phyloP scores from a whole-genome alignment of 2,329 filamentous ascomycete species.

The Cladophialophora chaetospira region DNA sequence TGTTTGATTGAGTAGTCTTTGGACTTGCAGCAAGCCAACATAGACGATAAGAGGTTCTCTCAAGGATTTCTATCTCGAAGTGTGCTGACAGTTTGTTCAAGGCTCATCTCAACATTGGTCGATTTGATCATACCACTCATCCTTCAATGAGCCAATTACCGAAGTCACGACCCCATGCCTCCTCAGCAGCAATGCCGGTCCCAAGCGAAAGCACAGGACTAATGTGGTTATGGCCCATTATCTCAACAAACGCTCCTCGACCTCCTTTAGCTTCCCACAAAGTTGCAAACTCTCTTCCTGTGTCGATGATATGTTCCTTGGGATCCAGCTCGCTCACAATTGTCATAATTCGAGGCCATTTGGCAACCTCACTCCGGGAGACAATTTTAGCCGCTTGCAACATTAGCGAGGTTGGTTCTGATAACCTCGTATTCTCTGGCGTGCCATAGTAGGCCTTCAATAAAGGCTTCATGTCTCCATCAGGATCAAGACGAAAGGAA shows the following conservation, averaged over 20 bases:
- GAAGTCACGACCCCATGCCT: constrained; percentile 12
- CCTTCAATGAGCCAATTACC: not conserved
- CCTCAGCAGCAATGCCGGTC: constrained; percentile 4
- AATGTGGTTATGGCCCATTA: constrained; percentile 18
- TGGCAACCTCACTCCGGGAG: not conserved
- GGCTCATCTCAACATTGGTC: not conserved
- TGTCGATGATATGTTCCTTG: not conserved
- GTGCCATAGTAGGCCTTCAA: not conserved
- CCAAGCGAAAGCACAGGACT: constrained; percentile 15
- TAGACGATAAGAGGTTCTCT: too few species aligned
- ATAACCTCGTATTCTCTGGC: not conserved
- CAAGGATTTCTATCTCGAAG: too few species aligned
- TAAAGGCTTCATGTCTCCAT: not conserved
- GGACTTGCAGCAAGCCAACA: too few species aligned
- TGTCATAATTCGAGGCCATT: constrained; percentile 3
- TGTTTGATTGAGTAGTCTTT: constrained; percentile 19
- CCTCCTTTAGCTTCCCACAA: not conserved
- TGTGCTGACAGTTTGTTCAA: not conserved
- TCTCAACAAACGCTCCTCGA: not conserved
- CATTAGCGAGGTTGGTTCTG: not conserved
- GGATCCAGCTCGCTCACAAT: constrained; percentile 13
- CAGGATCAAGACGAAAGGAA: not conserved
- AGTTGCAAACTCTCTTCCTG: not conserved
- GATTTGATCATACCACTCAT: too few species aligned
- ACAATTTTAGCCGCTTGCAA: not conserved